Conservation (phyloP, 768 basidiomycete genomes). For the Mycena albidolilacea region DNA sequence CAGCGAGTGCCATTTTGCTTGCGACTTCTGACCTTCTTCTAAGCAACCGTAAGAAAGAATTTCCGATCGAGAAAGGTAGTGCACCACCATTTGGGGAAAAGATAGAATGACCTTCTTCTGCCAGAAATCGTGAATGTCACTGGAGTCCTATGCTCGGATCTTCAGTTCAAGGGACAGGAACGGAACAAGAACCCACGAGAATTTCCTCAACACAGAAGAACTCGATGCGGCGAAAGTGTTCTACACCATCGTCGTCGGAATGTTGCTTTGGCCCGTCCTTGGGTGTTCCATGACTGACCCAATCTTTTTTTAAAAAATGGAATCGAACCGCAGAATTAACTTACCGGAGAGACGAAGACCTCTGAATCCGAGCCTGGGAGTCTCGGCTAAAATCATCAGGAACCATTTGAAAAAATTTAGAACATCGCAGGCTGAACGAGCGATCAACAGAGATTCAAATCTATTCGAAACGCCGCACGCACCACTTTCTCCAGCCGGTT, state of each 20-base stretch:
- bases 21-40: too few relatives aligned
- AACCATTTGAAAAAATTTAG: slow-evolving; percentile 19
- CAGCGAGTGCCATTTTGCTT: too few relatives aligned
- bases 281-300: too few relatives aligned
- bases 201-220: slow-evolving; percentile 9
- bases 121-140: too few relatives aligned
- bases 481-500: slow-evolving; percentile 19
- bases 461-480: not conserved
- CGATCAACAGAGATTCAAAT: not conserved
- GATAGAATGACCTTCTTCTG: too few relatives aligned
- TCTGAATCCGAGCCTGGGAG: too few relatives aligned
- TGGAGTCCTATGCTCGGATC: too few relatives aligned
- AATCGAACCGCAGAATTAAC: not conserved
- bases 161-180: too few relatives aligned
- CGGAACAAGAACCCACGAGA: not conserved
- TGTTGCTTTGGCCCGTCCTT: not conserved
- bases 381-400: not conserved
- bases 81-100: too few relatives aligned
- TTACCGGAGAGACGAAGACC: not conserved
- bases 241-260: slow-evolving; percentile 1
- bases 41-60: too few relatives aligned
- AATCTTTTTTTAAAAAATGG: too few relatives aligned
- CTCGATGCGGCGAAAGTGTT: slow-evolving; percentile 25
- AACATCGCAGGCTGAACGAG: slow-evolving; percentile 12
- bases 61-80: too few relatives aligned